Base-by-base conservation (phyloP, 2,329 filamentous ascomycete species). In the Colletotrichum echinochloae region DNA sequence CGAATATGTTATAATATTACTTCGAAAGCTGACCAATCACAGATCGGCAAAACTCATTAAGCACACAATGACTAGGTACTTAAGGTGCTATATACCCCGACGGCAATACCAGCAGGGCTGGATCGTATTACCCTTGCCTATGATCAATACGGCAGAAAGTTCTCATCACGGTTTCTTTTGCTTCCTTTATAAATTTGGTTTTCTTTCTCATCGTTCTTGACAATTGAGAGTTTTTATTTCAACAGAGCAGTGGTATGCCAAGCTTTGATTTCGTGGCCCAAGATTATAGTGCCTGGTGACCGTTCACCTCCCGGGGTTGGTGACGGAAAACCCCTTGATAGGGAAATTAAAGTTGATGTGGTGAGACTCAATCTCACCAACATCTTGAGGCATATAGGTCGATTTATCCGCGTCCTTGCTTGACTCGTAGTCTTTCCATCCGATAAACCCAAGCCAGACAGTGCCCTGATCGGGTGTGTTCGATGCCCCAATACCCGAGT, bases 321-420 rank as follows among this genome's bases (percentile, higher is more conserved):
- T 71, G 3, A 71, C 64, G 3, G 68, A 71, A 18, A 67, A 71
- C 8, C 68, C 68, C 64, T 71, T 71, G 7, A 71, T 71, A 8
- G 68, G 68, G 20, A 71, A 71, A 5, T 68, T 71, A 30, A 71
- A 71, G 65, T 71, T 68, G 39, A 68, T 63, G 30, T 71, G 64
- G 28, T 71, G 68, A 2, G 23, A 18, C 59, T 71, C 68, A 0
- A 68, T n/a, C 5, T 71, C 48, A 0, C 68, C 68, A 1, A 57
- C 44, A 3, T 52, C 68, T 0, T 51, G 33, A 1, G 68, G 68
- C 8, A 54, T 70, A 20, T 70, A 70, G 1, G 54, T 18, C 1
- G 51, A 52, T 52, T 67, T 70, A 8, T 70, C 68, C 3, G 64
- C 64, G 26, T 61, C 68, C 52, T 62, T 46, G 51, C 68, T 70